Evolutionary conservation across 495 filamentous ascomycete genomes (phyloP), one percentile per base, ranked within the genome.

Genomic region (Trypethelium eluteriae): DNA sequence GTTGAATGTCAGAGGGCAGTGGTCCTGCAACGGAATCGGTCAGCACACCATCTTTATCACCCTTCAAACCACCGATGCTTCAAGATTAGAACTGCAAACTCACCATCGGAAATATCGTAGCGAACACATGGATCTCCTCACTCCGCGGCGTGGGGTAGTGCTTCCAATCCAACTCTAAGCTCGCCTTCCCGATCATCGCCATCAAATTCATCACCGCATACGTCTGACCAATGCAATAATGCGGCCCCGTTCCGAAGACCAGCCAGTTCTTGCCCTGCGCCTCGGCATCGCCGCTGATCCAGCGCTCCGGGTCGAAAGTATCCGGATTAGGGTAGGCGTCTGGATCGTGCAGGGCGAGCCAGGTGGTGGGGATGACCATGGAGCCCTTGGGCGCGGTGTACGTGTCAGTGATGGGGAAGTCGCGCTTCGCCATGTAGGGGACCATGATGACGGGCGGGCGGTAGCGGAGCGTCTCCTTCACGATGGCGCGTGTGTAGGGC

Each of bases 401-500:
- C 18, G 82, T 88, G 57, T 90, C 86, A 62, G 88, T 90, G 76
- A 98, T 89, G 64, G 93, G 92, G 86, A 98, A 98, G 61, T 86
- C 80, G 80, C 96, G 96, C 88, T 98, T 98, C 72, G 85, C 90
- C 64, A 95, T 76, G 76, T 98, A 98, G 44, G 94, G 94, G 61
- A 96, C 91, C 94, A 98, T 98, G 79, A 97, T 84, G 70, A 98
- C 94, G 66, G 94, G 94, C 53, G 94, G 95, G 57, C 95, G 89
- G 81, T 96, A 98, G 70, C 94, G 89, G 50, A 98, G 85, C 44
- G 89, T 88, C 81, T 98, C 94, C 73, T 94, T 91, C 65, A 98
- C 89, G 62, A 96, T 89, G 49, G 92, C 94, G 63, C 91, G 90
- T 39, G 94, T 98, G 73, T 94, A 98, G 6, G 86, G 82, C 87